Conservation (phyloP, 495 filamentous ascomycete species). For the Aspergillus cavernicola region DNA sequence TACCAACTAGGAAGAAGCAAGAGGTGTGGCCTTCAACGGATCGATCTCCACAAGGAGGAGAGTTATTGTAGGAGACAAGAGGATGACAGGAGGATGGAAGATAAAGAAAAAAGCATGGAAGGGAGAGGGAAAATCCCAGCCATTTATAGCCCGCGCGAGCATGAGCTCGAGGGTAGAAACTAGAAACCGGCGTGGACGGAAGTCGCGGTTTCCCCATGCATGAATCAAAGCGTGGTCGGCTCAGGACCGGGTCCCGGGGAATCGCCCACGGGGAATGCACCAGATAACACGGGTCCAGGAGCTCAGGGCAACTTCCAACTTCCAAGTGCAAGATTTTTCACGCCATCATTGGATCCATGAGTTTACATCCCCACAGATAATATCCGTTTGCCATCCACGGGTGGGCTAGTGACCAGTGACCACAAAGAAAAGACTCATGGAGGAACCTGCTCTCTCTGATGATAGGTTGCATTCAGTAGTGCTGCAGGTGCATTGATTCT, state of each 20-base stretch:
- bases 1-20: neutral
- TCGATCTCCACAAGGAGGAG: neutral
- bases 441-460: neutral
- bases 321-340: neutral
- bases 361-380: neutral
- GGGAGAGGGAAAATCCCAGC: neutral
- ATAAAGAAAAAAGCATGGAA: slow-evolving; percentile 1
- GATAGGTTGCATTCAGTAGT: neutral
- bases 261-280: slow-evolving; percentile 19
- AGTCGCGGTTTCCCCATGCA: slow-evolving; percentile 11
- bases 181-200: neutral
- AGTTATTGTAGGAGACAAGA: neutral
- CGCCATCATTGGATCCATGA: neutral
- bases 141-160: slow-evolving; percentile 3
- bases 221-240: slow-evolving; percentile 9
- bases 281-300: slow-evolving; percentile 11
- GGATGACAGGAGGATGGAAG: neutral
- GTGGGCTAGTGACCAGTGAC: neutral
- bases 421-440: no score
- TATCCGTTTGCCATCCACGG: neutral
- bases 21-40: neutral
- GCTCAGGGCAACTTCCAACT: neutral
- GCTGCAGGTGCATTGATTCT: neutral
- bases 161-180: slow-evolving; percentile 1
- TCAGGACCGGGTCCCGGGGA: slow-evolving; percentile 14